A percentile compares a stretch with the other conserved stretches of the same genome.
Evolutionary conservation across 2,329 filamentous ascomycete species (phyloP).

Genomic region (Penicillium sp.): DNA sequence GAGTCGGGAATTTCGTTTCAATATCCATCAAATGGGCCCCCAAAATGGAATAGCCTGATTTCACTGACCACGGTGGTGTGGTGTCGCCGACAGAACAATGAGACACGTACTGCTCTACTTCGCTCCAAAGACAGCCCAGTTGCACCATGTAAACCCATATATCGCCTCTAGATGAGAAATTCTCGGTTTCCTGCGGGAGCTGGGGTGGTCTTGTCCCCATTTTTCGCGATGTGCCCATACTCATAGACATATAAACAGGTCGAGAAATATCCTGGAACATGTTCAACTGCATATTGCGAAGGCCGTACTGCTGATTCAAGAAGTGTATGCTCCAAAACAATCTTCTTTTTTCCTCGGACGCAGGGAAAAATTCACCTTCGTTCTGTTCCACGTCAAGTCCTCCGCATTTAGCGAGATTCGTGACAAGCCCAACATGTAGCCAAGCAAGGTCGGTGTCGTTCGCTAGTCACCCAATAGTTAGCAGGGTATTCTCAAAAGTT

Average conservation of each 20-base stretch:
- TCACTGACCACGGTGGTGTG: constrained; percentile 56
- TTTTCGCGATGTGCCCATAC: constrained; percentile 29
- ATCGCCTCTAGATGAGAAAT: constrained; percentile 45
- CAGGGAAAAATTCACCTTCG: constrained; percentile 40
- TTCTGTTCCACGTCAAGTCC: constrained; percentile 50
- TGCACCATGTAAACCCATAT: constrained; percentile 57
- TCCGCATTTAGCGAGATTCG: constrained; percentile 55
- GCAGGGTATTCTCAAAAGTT: too few species aligned
- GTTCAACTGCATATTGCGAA: constrained; percentile 49
- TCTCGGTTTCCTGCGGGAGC: constrained; percentile 51
- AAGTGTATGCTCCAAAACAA: constrained; percentile 58
- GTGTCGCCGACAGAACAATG: constrained; percentile 53
- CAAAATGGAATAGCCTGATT: constrained; percentile 56
- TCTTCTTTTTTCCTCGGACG: constrained; percentile 50
- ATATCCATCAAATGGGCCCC: constrained; percentile 57
- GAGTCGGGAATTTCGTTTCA: constrained; percentile 50
- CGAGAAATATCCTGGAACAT: constrained; percentile 48
- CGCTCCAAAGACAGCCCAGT: constrained; percentile 56
- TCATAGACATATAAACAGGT: constrained; percentile 27
- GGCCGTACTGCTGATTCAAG: constrained; percentile 55
- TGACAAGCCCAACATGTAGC: constrained; percentile 55
- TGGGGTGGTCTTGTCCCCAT: constrained; percentile 44
- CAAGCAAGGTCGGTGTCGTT: constrained; percentile 54
- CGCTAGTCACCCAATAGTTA: constrained; percentile 46
- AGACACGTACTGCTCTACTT: constrained; percentile 49